Evolutionary conservation across 805 yeast species (phyloP).

Genomic region (Wickerhamomyces canadensis): DNA sequence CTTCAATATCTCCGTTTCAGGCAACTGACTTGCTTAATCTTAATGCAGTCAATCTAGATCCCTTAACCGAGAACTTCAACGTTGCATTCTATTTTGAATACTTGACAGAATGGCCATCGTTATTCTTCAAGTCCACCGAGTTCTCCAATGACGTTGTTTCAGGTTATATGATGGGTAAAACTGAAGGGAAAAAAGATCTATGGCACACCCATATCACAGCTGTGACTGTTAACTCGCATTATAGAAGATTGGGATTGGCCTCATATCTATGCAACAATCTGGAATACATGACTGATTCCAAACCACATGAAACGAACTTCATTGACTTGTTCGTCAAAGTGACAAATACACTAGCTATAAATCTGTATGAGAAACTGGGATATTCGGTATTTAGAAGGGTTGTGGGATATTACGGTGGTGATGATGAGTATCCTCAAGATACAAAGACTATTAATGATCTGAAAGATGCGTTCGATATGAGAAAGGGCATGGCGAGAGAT

Average conservation of each 20-base stretch:
- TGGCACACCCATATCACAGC: conserved; percentile 99
- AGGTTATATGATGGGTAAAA: conserved; percentile 93
- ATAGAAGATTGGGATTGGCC: conserved; percentile 83
- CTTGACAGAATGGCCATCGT: conserved; percentile 78
- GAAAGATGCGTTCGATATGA: conserved; percentile 86
- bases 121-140: conserved; percentile 73
- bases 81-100: conserved; percentile 80
- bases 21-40: conserved; percentile 75
- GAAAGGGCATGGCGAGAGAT: conserved; percentile 60
- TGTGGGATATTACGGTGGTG: conserved; percentile 74
- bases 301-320: conserved; percentile 77
- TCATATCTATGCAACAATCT: conserved; percentile 69
- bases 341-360: conserved; percentile 73
- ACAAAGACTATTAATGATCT: conserved; percentile 51
- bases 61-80: conserved; percentile 88
- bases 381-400: conserved; percentile 83
- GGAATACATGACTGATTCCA: conserved; percentile 67
- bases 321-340: conserved; percentile 90
- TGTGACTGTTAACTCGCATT: conserved; percentile 79
- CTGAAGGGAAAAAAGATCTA: conserved; percentile 78
- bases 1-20: conserved; percentile 82
- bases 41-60: conserved; percentile 78
- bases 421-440: conserved; percentile 36
- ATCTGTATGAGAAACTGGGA: conserved; percentile 80
- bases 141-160: conserved; percentile 32